These are phyloP conservation scores for Kodamaea neixiangensis DNA, from an alignment of 805 yeast genomes.

Conservation along the genomic window DNA sequence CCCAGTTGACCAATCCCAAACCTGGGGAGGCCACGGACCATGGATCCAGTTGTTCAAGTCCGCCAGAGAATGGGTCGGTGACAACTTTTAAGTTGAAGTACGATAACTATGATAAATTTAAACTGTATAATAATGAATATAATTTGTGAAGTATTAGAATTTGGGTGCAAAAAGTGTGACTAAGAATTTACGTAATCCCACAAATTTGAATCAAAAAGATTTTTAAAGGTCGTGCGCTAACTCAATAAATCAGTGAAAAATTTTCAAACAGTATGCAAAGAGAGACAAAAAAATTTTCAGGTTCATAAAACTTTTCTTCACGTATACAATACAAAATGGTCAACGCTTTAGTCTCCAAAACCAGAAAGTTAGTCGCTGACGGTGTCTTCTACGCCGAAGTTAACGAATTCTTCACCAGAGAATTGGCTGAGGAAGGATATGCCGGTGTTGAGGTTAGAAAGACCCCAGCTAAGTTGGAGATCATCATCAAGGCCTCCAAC, in stretches of 20 bases:
- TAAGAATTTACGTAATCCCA: neutral
- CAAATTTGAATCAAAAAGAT: neutral
- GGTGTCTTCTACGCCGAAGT: constrained; percentile 99
- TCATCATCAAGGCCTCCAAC: constrained; percentile 98
- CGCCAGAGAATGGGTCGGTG: constrained; percentile 91
- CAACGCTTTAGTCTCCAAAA: constrained; percentile 74
- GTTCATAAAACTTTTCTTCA: neutral
- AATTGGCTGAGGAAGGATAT: constrained; percentile 99
- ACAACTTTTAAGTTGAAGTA: constrained; percentile 19
- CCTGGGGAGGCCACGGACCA: constrained; percentile 87
- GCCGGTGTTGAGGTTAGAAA: constrained; percentile 99
- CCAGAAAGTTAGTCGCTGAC: constrained; percentile 99
- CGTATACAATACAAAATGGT: constrained; percentile 22
- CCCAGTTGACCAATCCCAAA: constrained; percentile 54
- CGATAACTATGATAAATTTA: constrained; percentile 5
- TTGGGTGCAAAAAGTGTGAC: neutral
- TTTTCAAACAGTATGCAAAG: neutral
- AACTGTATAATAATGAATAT: too few relatives aligned
- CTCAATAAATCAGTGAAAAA: constrained; percentile 6
- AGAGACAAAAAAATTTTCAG: constrained; percentile 10
- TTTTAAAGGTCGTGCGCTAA: constrained; percentile 4
- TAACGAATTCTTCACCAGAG: constrained; percentile 99
- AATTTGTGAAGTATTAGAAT: neutral
- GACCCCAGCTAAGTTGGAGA: constrained; percentile 97
- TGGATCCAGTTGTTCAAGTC: constrained; percentile 93